These are phyloP conservation scores for Jaapia argillacea DNA, from an alignment of 768 basidiomycete genomes.

Conservation along the genomic window DNA sequence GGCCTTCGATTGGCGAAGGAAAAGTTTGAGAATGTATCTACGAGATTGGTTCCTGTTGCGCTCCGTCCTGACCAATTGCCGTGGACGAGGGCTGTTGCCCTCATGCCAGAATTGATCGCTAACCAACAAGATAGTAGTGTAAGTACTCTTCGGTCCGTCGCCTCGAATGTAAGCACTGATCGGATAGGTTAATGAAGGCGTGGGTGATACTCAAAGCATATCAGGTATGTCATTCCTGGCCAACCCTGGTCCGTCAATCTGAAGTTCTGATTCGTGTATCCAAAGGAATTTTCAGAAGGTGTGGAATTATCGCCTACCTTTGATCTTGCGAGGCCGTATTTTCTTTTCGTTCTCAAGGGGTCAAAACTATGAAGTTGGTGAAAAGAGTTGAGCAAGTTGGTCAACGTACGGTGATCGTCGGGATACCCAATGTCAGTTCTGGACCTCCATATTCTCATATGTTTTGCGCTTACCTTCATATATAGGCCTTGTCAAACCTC, in stretches of 20 bases:
- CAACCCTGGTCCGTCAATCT: not conserved
- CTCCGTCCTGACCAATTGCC: not conserved
- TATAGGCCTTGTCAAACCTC: conserved; percentile 11
- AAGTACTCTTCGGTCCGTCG: not conserved
- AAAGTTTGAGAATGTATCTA: conserved; percentile 1
- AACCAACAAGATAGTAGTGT: not conserved
- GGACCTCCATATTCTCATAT: not conserved
- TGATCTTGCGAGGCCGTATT: too few species aligned
- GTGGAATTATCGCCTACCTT: too few species aligned
- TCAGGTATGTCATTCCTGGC: conserved; percentile 4
- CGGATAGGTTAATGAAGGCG: not conserved
- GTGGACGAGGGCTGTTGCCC: not conserved
- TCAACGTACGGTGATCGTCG: not conserved
- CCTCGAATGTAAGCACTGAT: not conserved
- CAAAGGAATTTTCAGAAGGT: conserved; percentile 6
- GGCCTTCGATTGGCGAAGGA: conserved; percentile 16
- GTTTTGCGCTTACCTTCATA: not conserved
- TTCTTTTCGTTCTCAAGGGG: too few species aligned
- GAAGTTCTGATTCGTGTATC: not conserved
- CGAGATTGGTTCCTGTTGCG: not conserved
- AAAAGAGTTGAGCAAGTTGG: not conserved
- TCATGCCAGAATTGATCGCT: not conserved
- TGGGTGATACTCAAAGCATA: conserved; percentile 11
- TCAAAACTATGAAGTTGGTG: not conserved
- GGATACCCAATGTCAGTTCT: not conserved